These are phyloP conservation scores for Salvia hispanica DNA, from an alignment of 257 asterid genomes.

Conservation along the genomic window DNA sequence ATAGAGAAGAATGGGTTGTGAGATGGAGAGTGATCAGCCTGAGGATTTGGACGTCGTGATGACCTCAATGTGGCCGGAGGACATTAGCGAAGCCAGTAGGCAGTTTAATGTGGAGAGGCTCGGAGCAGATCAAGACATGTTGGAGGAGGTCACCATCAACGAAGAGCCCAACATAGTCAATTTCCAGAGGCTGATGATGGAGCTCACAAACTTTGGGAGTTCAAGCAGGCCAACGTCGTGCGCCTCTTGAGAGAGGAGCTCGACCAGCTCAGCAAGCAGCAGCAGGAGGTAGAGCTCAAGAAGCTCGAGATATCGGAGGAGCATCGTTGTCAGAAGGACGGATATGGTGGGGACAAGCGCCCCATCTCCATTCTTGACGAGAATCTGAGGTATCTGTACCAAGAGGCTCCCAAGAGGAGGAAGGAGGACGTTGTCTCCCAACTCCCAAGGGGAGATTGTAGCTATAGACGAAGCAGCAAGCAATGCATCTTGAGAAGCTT, in stretches of 20 bases:
- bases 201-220: no score
- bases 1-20: conserved; percentile 52
- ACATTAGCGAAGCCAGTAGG: conserved; percentile 73
- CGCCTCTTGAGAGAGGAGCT: no score
- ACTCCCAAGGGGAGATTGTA: conserved; percentile 45
- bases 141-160: no score
- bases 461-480: conserved; percentile 69
- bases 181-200: no score
- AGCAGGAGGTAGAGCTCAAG: conserved; percentile 84
- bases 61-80: conserved; percentile 96
- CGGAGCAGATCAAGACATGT: conserved; percentile 77
- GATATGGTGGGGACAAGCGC: conserved; percentile 76
- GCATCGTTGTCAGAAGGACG: conserved; percentile 72
- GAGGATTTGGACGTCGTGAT: conserved; percentile 85
- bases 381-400: conserved; percentile 54
- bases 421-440: conserved; percentile 46
- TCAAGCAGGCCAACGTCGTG: no score
- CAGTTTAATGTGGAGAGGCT: conserved; percentile 84
- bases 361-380: no score
- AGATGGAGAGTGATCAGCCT: conserved; percentile 57
- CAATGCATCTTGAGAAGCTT: conserved; percentile 66
- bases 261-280: no score
- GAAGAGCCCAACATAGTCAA: no score
- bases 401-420: conserved; percentile 58
- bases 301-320: conserved; percentile 83